These are phyloP conservation scores for Stromatinia cepivora DNA, from an alignment of 2,329 filamentous ascomycete species.

Conservation along the genomic window DNA sequence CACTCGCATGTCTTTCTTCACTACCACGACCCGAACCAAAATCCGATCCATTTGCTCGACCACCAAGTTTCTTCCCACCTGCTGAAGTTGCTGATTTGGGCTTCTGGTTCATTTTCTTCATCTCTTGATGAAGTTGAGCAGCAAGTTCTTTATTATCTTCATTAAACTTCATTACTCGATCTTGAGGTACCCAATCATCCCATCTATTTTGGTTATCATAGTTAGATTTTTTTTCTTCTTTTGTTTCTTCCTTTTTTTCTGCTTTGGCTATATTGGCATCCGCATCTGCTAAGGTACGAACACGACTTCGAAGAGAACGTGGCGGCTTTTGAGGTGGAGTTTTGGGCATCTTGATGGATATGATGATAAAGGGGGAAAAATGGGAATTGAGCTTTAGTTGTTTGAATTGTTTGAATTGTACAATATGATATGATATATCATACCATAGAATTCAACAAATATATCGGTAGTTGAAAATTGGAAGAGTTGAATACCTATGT, in stretches of 20 bases:
- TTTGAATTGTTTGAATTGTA: not conserved
- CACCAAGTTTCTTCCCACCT: conserved; percentile 58
- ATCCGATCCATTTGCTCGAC: conserved; percentile 54
- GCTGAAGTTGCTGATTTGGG: conserved; percentile 52
- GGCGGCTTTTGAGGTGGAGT: not conserved
- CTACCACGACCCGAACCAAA: conserved; percentile 69
- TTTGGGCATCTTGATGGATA: not conserved
- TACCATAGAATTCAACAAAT: not conserved
- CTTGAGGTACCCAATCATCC: conserved; percentile 97
- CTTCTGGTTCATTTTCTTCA: conserved; percentile 49
- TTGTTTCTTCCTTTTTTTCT: not conserved
- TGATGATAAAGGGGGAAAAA: not conserved
- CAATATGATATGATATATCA: not conserved
- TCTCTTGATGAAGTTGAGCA: conserved; percentile 67
- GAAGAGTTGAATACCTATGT: not conserved
- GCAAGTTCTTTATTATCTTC: conserved; percentile 94
- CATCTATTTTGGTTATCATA: conserved; percentile 48
- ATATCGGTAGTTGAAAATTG: not conserved
- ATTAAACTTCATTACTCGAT: conserved; percentile 89
- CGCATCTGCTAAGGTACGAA: not conserved
- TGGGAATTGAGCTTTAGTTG: not conserved
- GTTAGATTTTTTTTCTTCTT: conserved; percentile 10
- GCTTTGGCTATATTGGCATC: not conserved
- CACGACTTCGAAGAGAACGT: conserved; percentile 1
- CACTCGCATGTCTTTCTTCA: conserved; percentile 69